Evolutionary conservation across 1,139 yeast species (phyloP).

Genomic region (Diutina siamensis): DNA sequence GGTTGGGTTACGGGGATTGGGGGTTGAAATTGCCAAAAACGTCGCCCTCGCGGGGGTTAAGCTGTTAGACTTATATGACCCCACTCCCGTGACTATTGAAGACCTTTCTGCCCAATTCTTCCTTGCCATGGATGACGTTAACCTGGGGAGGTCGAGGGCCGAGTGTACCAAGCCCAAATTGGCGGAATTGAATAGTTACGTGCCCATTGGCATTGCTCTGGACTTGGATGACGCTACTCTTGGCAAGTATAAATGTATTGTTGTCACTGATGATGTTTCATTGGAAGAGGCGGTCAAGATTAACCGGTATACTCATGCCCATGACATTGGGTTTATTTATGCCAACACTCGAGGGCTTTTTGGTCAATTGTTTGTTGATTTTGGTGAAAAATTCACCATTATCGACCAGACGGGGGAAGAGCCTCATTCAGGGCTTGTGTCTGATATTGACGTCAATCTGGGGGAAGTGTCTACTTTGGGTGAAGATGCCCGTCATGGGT

Average conservation of each 20-base stretch:
- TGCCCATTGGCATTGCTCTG: conserved; percentile 64
- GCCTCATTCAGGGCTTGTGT: conserved; percentile 74
- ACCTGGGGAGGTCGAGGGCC: conserved; percentile 64
- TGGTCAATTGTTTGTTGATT: conserved; percentile 83
- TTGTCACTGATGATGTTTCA: conserved; percentile 64
- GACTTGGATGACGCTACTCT: conserved; percentile 40
- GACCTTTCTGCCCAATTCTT: conserved; percentile 91
- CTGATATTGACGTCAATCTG: conserved; percentile 68
- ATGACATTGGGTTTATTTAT: conserved; percentile 67
- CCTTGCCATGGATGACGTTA: conserved; percentile 50
- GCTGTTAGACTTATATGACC: conserved; percentile 80
- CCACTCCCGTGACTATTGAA: conserved; percentile 47
- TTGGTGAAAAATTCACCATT: conserved; percentile 71
- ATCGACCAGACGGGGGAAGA: conserved; percentile 90
- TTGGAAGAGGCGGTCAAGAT: conserved; percentile 60
- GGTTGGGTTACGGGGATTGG: conserved; percentile 83
- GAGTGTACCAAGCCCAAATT: conserved; percentile 51
- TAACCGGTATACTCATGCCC: conserved; percentile 62
- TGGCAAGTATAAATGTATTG: conserved; percentile 63
- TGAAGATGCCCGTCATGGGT: conserved; percentile 86
- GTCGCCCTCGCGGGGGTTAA: conserved; percentile 96
- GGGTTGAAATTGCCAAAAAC: conserved; percentile 92
- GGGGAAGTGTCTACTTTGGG: conserved; percentile 81
- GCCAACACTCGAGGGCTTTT: conserved; percentile 82
- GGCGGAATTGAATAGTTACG: conserved; percentile 79